phyloP scores from a whole-genome alignment of 176 grass and related monocot species.

The Neostapfia colusana region DNA sequence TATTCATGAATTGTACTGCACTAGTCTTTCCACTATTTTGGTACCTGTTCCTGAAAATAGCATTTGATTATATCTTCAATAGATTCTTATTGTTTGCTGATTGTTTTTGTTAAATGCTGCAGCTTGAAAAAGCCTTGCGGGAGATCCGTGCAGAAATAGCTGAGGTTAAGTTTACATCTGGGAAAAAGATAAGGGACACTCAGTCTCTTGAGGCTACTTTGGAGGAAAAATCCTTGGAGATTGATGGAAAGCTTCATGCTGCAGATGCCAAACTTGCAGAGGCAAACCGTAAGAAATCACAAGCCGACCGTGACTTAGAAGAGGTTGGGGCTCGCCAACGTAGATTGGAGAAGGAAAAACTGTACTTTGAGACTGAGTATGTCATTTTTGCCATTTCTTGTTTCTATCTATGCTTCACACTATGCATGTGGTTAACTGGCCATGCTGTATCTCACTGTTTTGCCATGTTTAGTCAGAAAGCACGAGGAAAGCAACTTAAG shows the following conservation, averaged over 20 bases:
- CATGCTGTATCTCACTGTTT: slow-evolving; percentile 25
- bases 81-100: too few relatives aligned
- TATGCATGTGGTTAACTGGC: slow-evolving; percentile 1
- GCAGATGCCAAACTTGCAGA: slow-evolving; percentile 96
- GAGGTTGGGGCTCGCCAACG: slow-evolving; percentile 73
- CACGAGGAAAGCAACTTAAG: slow-evolving; percentile 65
- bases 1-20: background rate
- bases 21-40: background rate
- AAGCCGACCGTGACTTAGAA: slow-evolving; percentile 78
- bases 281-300: slow-evolving; percentile 84
- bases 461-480: slow-evolving; percentile 47
- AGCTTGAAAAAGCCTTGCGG: slow-evolving; percentile 86
- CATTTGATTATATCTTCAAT: slow-evolving; percentile 1
- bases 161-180: slow-evolving; percentile 73
- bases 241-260: slow-evolving; percentile 81
- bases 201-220: slow-evolving; percentile 69
- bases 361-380: slow-evolving; percentile 79
- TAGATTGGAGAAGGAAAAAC: slow-evolving; percentile 82
- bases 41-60: background rate
- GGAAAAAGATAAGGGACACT: slow-evolving; percentile 75
- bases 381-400: slow-evolving; percentile 10
- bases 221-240: slow-evolving; percentile 82
- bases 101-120: slow-evolving; percentile 6
- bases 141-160: slow-evolving; percentile 75
- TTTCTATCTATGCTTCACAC: background rate